Conservation (phyloP, 1,284 basidiomycete species). For the Irpex sp. region DNA sequence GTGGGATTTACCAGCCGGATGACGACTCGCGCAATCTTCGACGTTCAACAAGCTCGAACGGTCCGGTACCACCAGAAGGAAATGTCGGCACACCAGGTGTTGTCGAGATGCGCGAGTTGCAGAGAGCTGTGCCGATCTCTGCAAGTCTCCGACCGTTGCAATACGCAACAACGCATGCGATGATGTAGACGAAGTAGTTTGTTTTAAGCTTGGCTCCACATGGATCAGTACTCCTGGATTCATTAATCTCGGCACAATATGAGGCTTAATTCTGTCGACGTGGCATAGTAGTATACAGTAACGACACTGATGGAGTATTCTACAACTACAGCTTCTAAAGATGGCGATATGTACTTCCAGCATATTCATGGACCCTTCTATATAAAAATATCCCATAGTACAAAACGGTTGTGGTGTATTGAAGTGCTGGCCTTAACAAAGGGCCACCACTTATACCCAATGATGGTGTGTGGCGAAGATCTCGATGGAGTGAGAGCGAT, state of each 20-base stretch:
- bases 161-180: neutral
- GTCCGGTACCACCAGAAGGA: slow-evolving; percentile 5
- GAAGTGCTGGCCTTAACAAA: neutral
- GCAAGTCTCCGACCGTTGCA: neutral
- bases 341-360: neutral
- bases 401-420: neutral
- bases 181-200: neutral
- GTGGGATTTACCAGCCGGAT: slow-evolving; percentile 6
- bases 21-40: slow-evolving; percentile 20
- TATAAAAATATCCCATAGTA: neutral
- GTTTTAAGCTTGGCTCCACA: neutral
- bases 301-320: neutral
- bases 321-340: neutral
- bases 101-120: slow-evolving; percentile 21
- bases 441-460: neutral
- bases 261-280: neutral
- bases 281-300: neutral
- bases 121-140: slow-evolving; percentile 17
- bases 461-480: neutral
- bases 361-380: neutral
- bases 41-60: slow-evolving; percentile 10
- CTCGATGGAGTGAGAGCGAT: neutral
- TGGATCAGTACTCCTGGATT: neutral
- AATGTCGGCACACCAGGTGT: neutral
- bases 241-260: neutral